These are phyloP conservation scores for Achaetomium macrosporum DNA, from an alignment of 2,329 filamentous ascomycete genomes.

Conservation along the genomic window DNA sequence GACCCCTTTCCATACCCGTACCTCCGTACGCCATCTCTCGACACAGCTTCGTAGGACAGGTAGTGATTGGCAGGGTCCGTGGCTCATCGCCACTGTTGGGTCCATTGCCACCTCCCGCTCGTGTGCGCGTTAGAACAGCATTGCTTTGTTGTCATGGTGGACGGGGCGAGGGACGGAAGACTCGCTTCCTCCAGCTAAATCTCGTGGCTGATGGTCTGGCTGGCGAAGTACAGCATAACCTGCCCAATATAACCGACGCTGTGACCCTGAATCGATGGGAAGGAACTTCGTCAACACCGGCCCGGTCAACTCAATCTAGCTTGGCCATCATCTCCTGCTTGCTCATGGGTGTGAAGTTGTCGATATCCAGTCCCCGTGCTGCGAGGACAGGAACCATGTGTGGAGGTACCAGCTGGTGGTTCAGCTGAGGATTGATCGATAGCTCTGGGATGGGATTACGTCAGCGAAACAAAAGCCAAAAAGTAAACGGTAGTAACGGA, in stretches of 20 bases:
- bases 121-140: conserved; percentile 20
- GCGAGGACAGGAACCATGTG: conserved; percentile 72
- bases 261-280: conserved; percentile 15
- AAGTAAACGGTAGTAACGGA: conserved; percentile 13
- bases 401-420: conserved; percentile 77
- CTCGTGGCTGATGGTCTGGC: conserved; percentile 20
- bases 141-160: conserved; percentile 21
- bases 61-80: conserved; percentile 10
- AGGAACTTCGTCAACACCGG: conserved; percentile 8
- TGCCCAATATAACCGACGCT: conserved; percentile 18
- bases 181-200: conserved; percentile 19
- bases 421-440: conserved; percentile 87
- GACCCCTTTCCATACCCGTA: background rate
- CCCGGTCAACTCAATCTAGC: conserved; percentile 64
- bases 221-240: conserved; percentile 23
- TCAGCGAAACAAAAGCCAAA: conserved; percentile 22
- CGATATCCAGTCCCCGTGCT: conserved; percentile 79
- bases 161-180: conserved; percentile 17
- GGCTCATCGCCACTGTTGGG: conserved; percentile 6
- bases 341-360: conserved; percentile 84
- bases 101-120: conserved; percentile 13
- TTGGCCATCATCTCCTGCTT: conserved; percentile 98
- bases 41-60: conserved; percentile 15
- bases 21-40: conserved; percentile 17
- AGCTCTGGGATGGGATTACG: conserved; percentile 59